Evolutionary conservation across 768 basidiomycete species (phyloP).

Genomic region (Dictyophora rubrovolvata): DNA sequence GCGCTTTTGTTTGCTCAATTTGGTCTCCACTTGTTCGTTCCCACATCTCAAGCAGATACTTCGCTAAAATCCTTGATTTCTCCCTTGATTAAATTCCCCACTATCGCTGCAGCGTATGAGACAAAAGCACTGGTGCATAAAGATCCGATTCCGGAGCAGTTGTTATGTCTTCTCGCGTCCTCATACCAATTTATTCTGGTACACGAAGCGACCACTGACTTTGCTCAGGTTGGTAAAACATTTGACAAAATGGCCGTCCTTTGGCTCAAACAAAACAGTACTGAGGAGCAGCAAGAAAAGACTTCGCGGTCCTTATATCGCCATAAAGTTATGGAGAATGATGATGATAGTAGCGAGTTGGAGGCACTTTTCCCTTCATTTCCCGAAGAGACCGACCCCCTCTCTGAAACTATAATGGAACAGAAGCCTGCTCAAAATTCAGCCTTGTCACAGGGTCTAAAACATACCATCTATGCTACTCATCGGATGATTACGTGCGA

Average conservation of each 20-base stretch:
- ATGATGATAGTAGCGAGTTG: slow-evolving; percentile 76
- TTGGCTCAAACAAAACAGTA: slow-evolving; percentile 75
- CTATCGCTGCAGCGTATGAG: neutral
- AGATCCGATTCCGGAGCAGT: slow-evolving; percentile 25
- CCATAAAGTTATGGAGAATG: slow-evolving; percentile 39
- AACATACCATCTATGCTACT: neutral
- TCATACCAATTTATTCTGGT: slow-evolving; percentile 35
- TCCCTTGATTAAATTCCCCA: neutral
- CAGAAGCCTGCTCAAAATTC: neutral
- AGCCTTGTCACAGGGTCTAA: neutral
- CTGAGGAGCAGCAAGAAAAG: slow-evolving; percentile 51
- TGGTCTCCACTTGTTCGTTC: slow-evolving; percentile 53
- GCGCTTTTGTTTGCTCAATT: slow-evolving; percentile 58
- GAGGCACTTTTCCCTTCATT: slow-evolving; percentile 77
- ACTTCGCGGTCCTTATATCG: slow-evolving; percentile 73
- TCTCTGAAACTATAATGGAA: slow-evolving; percentile 7
- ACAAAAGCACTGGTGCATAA: slow-evolving; percentile 16
- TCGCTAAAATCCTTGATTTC: neutral
- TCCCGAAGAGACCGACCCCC: slow-evolving; percentile 34
- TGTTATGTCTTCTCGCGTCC: slow-evolving; percentile 43
- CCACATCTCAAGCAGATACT: neutral
- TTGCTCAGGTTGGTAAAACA: slow-evolving; percentile 32
- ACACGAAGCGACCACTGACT: slow-evolving; percentile 21
- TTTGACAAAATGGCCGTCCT: slow-evolving; percentile 70
- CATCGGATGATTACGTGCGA: neutral